phyloP scores from a whole-genome alignment of 2,329 filamentous ascomycete species.

The Diaporthe capsici region DNA sequence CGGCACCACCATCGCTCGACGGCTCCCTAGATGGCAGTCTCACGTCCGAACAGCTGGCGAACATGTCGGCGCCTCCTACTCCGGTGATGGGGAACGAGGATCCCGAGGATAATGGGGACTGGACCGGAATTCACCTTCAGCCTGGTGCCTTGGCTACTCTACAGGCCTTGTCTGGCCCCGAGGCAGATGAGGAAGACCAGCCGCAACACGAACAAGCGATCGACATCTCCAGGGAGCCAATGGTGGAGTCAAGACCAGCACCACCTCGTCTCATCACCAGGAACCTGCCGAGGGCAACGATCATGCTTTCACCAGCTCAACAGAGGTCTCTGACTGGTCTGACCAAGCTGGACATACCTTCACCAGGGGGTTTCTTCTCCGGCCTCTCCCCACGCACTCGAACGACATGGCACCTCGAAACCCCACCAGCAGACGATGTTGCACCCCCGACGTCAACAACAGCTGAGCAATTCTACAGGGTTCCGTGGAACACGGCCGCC shows the following conservation, averaged over 20 bases:
- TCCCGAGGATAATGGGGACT: slow-evolving; percentile 70
- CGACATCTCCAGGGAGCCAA: slow-evolving; percentile 61
- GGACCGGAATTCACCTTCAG: slow-evolving; percentile 82
- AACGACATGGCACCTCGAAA: slow-evolving; percentile 82
- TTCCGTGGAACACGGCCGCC: slow-evolving; percentile 76
- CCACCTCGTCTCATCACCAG: slow-evolving; percentile 64
- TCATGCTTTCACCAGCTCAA: slow-evolving; percentile 62
- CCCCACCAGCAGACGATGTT: slow-evolving; percentile 63
- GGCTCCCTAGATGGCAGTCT: slow-evolving; percentile 92
- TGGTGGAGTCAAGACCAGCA: slow-evolving; percentile 67
- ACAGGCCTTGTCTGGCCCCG: slow-evolving; percentile 76
- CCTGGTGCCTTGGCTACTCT: slow-evolving; percentile 85
- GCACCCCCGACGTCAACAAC: slow-evolving; percentile 85
- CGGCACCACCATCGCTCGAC: slow-evolving; percentile 89
- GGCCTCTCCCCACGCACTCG: slow-evolving; percentile 82
- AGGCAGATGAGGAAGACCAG: slow-evolving; percentile 70
- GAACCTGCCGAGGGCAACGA: slow-evolving; percentile 50
- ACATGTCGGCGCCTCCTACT: slow-evolving; percentile 86
- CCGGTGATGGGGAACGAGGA: slow-evolving; percentile 76
- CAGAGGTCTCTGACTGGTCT: slow-evolving; percentile 77
- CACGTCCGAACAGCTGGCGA: slow-evolving; percentile 88
- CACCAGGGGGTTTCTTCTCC: slow-evolving; percentile 92
- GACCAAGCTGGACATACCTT: slow-evolving; percentile 88
- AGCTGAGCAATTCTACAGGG: slow-evolving; percentile 92
- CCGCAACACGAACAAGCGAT: slow-evolving; percentile 69